A percentile compares a stretch with the other conserved stretches of the same genome.
Evolutionary conservation across 2,329 filamentous ascomycete species (phyloP).

Genomic region (Apiospora koreana): DNA sequence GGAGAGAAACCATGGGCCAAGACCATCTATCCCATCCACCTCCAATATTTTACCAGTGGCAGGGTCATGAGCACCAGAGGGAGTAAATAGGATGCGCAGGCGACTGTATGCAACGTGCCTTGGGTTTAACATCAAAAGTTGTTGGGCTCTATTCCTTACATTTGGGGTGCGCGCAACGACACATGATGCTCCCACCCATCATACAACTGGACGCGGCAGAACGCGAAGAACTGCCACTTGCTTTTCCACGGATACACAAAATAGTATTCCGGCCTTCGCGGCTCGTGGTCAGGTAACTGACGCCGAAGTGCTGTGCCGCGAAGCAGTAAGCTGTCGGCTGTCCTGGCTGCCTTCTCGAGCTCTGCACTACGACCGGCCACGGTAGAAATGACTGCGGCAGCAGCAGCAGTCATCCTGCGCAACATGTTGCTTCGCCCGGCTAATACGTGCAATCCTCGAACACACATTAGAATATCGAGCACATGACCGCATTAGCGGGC

Average conservation of each 20-base stretch:
- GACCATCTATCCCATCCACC: too few relatives aligned
- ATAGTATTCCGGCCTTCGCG: background rate
- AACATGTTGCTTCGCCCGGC: background rate
- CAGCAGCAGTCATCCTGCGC: background rate
- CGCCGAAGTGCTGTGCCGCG: background rate
- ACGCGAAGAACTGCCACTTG: background rate
- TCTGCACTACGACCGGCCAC: background rate
- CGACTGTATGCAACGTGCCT: background rate
- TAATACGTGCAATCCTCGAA: background rate
- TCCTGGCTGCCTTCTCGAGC: background rate
- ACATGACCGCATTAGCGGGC: background rate
- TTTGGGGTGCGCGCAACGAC: too few relatives aligned
- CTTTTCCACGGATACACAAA: background rate
- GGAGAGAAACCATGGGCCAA: too few relatives aligned
- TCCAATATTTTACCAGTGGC: too few relatives aligned
- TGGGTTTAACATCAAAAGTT: too few relatives aligned
- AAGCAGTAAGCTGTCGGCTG: background rate
- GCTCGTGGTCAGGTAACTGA: background rate
- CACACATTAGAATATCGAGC: background rate
- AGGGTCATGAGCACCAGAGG: background rate
- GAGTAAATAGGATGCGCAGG: background rate
- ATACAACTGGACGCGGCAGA: too few relatives aligned
- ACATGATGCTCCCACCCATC: too few relatives aligned
- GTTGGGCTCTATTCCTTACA: too few relatives aligned
- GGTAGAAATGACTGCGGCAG: background rate